phyloP scores from a whole-genome alignment of 345 rosid species.

The Lenwebbia sp. region DNA sequence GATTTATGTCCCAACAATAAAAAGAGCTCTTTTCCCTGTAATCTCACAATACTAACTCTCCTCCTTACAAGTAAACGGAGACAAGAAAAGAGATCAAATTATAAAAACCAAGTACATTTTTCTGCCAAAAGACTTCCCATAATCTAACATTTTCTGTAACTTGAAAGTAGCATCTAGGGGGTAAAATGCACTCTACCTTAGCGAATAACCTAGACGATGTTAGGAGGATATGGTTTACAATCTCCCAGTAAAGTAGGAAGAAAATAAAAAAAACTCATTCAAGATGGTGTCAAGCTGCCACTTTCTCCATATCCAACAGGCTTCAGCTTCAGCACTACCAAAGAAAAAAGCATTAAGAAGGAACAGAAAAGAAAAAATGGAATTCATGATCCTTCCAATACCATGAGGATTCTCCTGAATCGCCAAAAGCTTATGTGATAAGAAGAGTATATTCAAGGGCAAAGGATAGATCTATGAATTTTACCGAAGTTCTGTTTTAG shows the following conservation, averaged over 20 bases:
- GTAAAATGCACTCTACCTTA: background rate
- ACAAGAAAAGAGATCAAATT: background rate
- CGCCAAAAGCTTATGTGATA: background rate
- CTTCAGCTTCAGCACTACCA: background rate
- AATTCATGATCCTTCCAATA: too few relatives aligned
- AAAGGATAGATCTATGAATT: background rate
- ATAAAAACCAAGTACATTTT: background rate
- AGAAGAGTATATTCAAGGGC: background rate
- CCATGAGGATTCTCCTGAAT: too few relatives aligned
- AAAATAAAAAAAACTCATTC: background rate
- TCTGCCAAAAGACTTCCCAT: background rate
- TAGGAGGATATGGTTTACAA: background rate
- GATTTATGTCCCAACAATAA: background rate
- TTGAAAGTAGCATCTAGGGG: background rate
- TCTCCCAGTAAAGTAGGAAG: background rate
- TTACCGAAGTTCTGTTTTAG: background rate
- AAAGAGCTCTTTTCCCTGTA: background rate
- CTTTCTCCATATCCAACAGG: background rate
- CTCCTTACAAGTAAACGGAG: background rate
- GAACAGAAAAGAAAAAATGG: background rate
- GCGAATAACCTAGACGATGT: background rate
- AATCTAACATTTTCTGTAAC: background rate
- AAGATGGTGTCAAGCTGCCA: background rate
- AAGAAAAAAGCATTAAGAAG: background rate
- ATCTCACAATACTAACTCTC: background rate